Conservation (phyloP, 805 yeast species). For the Kluyveromyces starmeri region DNA sequence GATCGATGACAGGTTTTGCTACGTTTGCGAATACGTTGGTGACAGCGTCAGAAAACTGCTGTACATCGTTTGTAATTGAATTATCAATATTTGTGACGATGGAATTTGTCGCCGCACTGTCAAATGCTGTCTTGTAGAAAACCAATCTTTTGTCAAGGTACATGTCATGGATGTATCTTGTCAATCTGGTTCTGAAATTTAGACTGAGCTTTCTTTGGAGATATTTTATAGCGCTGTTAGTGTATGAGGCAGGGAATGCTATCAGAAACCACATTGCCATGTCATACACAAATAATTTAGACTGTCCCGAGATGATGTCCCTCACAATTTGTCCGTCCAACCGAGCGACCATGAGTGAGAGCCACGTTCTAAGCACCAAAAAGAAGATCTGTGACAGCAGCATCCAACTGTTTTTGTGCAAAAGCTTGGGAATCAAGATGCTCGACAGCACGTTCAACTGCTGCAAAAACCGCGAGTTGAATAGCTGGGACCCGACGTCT, state of each 20-base stretch:
- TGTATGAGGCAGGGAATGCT: conserved; percentile 88
- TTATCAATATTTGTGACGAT: conserved; percentile 61
- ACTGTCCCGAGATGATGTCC: conserved; percentile 76
- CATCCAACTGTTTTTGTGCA: conserved; percentile 57
- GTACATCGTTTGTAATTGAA: conserved; percentile 77
- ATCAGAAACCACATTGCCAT: conserved; percentile 78
- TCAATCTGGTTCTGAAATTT: conserved; percentile 75
- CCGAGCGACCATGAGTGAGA: conserved; percentile 75
- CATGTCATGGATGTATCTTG: conserved; percentile 82
- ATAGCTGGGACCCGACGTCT: conserved; percentile 22
- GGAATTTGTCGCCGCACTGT: conserved; percentile 34
- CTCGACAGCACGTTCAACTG: conserved; percentile 72
- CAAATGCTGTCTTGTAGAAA: conserved; percentile 71
- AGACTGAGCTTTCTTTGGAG: conserved; percentile 68
- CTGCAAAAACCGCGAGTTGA: conserved; percentile 57
- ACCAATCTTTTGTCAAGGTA: conserved; percentile 74
- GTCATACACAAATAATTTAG: conserved; percentile 65
- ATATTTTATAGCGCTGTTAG: conserved; percentile 82
- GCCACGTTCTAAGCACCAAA: conserved; percentile 75
- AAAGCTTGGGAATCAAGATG: conserved; percentile 68
- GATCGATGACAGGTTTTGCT: conserved; percentile 86
- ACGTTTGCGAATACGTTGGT: conserved; percentile 78
- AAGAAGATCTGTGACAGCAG: conserved; percentile 65
- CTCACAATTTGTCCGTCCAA: conserved; percentile 88
- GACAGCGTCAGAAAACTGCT: conserved; percentile 70